phyloP scores from a whole-genome alignment of 257 asterid species.

The Schizonepeta tenuifolia region DNA sequence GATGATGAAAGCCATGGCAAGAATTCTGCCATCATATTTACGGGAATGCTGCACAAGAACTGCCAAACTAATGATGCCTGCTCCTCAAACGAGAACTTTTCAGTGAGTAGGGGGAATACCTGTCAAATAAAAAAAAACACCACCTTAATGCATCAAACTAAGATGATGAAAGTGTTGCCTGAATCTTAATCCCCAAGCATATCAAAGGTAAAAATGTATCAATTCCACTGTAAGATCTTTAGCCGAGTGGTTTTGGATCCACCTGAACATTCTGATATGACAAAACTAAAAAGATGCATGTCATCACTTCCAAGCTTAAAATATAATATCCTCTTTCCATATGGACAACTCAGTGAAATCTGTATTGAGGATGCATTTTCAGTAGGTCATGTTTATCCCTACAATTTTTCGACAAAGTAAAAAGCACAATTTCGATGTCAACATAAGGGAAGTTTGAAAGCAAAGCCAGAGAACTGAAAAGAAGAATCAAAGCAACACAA shows the following conservation, averaged over 20 bases:
- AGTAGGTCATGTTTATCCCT: neutral
- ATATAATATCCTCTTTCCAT: neutral
- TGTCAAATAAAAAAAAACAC: conserved; percentile 41
- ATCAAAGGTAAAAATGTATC: conserved; percentile 16
- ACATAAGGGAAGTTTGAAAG: no score
- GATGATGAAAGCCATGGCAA: conserved; percentile 98
- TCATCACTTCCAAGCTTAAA: conserved; percentile 4
- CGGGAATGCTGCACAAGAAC: conserved; percentile 96
- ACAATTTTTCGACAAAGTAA: neutral
- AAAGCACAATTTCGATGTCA: no score
- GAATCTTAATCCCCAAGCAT: conserved; percentile 12
- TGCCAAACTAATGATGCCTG: conserved; percentile 98
- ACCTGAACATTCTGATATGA: neutral
- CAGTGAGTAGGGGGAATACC: conserved; percentile 90
- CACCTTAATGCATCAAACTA: conserved; percentile 20
- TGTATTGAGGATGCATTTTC: neutral
- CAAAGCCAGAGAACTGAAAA: no score
- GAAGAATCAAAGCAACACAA: no score
- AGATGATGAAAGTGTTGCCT: conserved; percentile 11
- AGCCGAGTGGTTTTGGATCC: neutral
- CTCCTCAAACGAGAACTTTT: conserved; percentile 91
- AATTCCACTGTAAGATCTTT: neutral
- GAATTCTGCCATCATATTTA: conserved; percentile 97
- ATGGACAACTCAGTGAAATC: neutral
- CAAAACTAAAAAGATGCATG: no score